Conservation (phyloP, 768 basidiomycete species). For the Arthromyces matolae region DNA sequence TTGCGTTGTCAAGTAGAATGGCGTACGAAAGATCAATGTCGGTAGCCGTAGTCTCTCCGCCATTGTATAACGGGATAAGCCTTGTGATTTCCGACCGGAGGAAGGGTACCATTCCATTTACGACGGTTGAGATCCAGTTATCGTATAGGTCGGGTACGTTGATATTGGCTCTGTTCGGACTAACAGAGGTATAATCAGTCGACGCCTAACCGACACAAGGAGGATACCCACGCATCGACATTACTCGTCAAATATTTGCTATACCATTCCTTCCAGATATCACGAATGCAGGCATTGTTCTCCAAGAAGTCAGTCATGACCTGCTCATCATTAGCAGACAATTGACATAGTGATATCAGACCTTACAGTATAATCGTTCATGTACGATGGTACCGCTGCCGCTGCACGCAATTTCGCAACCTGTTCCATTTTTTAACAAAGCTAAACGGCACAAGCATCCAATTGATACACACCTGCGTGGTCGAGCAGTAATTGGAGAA, state of each 20-base stretch:
- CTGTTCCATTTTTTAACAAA: neutral
- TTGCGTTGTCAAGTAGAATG: neutral
- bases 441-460: neutral
- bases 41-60: neutral
- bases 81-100: neutral
- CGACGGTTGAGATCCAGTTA: neutral
- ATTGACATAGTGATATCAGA: neutral
- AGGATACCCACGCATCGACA: slow-evolving; percentile 3
- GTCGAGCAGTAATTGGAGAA: neutral
- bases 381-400: neutral
- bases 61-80: neutral
- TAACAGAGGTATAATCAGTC: neutral
- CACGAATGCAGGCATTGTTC: neutral
- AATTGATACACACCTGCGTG: neutral
- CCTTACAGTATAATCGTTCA: neutral
- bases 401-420: neutral
- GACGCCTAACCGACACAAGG: no score
- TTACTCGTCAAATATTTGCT: neutral
- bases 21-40: neutral
- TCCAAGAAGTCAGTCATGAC: neutral
- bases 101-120: neutral
- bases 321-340: neutral
- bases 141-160: neutral
- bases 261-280: neutral
- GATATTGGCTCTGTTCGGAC: neutral